These are phyloP conservation scores for Paracorniculantispora psalliotae DNA, from an alignment of 2,329 filamentous ascomycete genomes.

Conservation along the genomic window DNA sequence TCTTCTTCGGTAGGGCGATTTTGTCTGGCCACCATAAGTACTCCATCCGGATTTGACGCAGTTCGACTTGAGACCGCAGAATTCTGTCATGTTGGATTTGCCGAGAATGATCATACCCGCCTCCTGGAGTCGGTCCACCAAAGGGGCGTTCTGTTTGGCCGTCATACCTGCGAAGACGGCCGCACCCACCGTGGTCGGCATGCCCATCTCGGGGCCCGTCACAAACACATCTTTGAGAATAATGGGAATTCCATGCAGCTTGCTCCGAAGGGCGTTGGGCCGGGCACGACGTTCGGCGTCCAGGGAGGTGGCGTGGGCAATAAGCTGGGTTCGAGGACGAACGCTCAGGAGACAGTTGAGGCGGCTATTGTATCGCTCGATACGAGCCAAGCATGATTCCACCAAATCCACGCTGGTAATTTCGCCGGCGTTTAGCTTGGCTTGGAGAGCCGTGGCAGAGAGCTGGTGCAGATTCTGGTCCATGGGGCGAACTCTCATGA, in stretches of 20 bases:
- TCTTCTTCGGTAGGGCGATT: constrained; percentile 9
- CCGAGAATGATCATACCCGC: constrained; percentile 13
- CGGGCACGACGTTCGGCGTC: constrained; percentile 9
- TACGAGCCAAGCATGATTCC: background rate
- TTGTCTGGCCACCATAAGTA: constrained; percentile 5
- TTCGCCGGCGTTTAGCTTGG: background rate
- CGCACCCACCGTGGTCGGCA: constrained; percentile 11
- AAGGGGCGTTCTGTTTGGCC: background rate
- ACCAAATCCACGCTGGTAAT: constrained; percentile 7
- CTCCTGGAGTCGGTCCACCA: constrained; percentile 7
- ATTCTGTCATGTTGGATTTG: constrained; percentile 14
- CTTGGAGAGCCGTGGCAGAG: constrained; percentile 6
- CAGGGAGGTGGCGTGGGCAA: constrained; percentile 2
- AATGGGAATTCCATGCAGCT: constrained; percentile 11
- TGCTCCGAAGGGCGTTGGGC: background rate
- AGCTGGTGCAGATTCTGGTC: background rate
- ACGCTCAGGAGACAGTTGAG: constrained; percentile 1
- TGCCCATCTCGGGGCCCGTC: constrained; percentile 10
- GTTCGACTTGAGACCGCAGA: constrained; percentile 13
- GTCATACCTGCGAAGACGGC: background rate
- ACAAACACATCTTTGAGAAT: constrained; percentile 11
- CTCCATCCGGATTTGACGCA: background rate
- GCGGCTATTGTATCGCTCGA: constrained; percentile 3
- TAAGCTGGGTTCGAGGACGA: background rate
- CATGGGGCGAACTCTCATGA: background rate